Evolutionary conservation across 2,329 filamentous ascomycete genomes (phyloP), one percentile per base, ranked within the genome.

Genomic region (Penicillium sp.): DNA sequence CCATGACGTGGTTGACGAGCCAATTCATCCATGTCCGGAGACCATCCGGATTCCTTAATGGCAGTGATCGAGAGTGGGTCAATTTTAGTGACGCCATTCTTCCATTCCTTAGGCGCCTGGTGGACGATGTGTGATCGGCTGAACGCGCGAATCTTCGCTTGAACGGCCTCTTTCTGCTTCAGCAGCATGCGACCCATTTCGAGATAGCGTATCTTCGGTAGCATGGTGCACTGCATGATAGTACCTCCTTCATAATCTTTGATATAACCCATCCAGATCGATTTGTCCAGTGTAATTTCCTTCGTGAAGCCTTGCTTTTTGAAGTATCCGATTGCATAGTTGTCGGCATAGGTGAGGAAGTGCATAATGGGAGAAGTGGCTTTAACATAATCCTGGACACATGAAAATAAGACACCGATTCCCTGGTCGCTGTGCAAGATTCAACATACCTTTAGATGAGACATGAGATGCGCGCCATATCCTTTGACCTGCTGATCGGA

Each of bases 221-320:
- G 83, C 94, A 99, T 97, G 48, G 89, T 91, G 70, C 94, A 99
- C 77, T 99, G 94, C 94, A 99, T 99, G 58, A 99, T 96, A 0
- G 94, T 99, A 54, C 94, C 94, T 54, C 94, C 94, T 75, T 99
- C 94, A 73, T 99, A 99, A 72, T 99, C 94, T 72, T 99, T 99
- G 79, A 99, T 99, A 68, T 97, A 99, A 2, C 94, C 94, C 94
- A 97, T 97, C 94, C 94, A 99, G 3, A 91, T 87, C 2, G 88
- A 87, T 67, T 87, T 89, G 55, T 94, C 90, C 1, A 99, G 84
- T 0, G 92, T 96, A 60, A 99, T 97, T 67, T 99, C 93, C 72
- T 99, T 99, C 1, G 94, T 97, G 70, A 99, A 99, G 0, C 94
- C 94, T 72, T 99, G 94, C 72, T 99, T 99, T 75, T 97, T 96